A percentile compares a stretch with the other conserved stretches of the same genome.
These are phyloP conservation scores for Hypoxylon sp. DNA, from an alignment of 2,329 filamentous ascomycete species.

Conservation along the genomic window DNA sequence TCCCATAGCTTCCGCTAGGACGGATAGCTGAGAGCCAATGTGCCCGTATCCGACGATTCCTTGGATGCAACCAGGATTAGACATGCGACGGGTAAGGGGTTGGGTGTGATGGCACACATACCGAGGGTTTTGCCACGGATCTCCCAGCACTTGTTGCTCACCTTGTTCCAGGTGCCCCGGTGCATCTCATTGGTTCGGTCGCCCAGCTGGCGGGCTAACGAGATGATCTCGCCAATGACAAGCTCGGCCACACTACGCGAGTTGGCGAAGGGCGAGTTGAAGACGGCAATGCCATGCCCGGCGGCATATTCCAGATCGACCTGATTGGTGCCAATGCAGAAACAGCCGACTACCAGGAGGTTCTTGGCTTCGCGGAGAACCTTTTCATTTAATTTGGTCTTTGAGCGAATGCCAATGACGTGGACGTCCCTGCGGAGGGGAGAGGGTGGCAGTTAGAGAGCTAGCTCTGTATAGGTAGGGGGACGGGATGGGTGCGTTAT, in stretches of 20 bases:
- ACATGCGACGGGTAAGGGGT: conserved; percentile 4
- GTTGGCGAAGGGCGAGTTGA: conserved; percentile 99
- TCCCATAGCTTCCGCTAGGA: conserved; percentile 95
- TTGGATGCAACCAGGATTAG: conserved; percentile 41
- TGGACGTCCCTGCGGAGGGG: conserved; percentile 91
- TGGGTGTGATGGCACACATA: conserved; percentile 47
- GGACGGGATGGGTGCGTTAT: too few species aligned
- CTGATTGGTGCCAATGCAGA: conserved; percentile 98
- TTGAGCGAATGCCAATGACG: conserved; percentile 97
- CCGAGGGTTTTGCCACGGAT: conserved; percentile 96
- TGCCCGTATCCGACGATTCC: conserved; percentile 97
- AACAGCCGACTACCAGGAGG: conserved; percentile 94
- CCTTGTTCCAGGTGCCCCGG: conserved; percentile 96
- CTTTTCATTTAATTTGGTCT: conserved; percentile 89
- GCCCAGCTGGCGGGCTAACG: conserved; percentile 87
- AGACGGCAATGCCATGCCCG: conserved; percentile 88
- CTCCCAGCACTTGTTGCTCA: conserved; percentile 96
- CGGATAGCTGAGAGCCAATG: conserved; percentile 94
- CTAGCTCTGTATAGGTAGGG: too few species aligned
- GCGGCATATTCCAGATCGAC: conserved; percentile 87
- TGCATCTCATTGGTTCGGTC: conserved; percentile 96
- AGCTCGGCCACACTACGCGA: conserved; percentile 96
- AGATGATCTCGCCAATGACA: conserved; percentile 93
- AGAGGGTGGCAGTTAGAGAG: too few species aligned
- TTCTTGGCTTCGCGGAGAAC: conserved; percentile 91